These are phyloP conservation scores for Saccharomycopsis hybrid DNA, from an alignment of 1,139 yeast genomes.

Conservation along the genomic window DNA sequence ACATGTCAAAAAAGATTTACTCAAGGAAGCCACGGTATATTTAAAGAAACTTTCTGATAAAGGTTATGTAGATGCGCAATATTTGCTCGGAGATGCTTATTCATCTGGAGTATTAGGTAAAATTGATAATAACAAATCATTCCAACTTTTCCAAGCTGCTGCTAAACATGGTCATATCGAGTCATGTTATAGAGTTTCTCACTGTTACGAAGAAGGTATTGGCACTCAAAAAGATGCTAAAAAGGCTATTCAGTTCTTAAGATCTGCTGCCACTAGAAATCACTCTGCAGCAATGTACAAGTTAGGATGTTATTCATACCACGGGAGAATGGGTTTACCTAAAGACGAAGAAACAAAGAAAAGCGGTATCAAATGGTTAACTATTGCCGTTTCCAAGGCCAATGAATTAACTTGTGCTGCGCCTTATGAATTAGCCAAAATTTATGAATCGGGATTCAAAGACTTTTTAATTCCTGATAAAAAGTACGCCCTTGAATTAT, in stretches of 20 bases:
- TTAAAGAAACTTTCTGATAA: conserved; percentile 69
- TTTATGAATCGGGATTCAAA: conserved; percentile 75
- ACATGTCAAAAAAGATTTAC: conserved; percentile 36
- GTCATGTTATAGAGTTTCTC: conserved; percentile 84
- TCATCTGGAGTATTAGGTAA: conserved; percentile 83
- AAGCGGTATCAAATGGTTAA: conserved; percentile 88
- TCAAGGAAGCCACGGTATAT: conserved; percentile 72
- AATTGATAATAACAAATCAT: conserved; percentile 74
- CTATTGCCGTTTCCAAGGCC: conserved; percentile 80
- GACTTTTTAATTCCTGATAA: conserved; percentile 83
- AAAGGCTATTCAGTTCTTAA: conserved; percentile 74
- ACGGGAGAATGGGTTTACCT: conserved; percentile 77
- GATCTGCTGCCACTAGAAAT: conserved; percentile 83
- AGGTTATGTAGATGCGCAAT: conserved; percentile 88
- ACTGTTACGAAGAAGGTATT: conserved; percentile 88
- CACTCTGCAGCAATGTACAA: conserved; percentile 97
- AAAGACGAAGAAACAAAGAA: conserved; percentile 65
- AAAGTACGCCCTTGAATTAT: conserved; percentile 79
- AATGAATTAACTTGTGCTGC: conserved; percentile 85
- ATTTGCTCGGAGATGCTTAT: conserved; percentile 80
- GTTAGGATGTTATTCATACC: conserved; percentile 78
- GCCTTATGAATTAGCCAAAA: conserved; percentile 85
- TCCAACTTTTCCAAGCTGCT: conserved; percentile 72
- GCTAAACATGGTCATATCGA: conserved; percentile 93
- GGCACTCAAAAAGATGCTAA: conserved; percentile 89